These are phyloP conservation scores for Xylaria acuta DNA, from an alignment of 495 filamentous ascomycete genomes.

Conservation along the genomic window DNA sequence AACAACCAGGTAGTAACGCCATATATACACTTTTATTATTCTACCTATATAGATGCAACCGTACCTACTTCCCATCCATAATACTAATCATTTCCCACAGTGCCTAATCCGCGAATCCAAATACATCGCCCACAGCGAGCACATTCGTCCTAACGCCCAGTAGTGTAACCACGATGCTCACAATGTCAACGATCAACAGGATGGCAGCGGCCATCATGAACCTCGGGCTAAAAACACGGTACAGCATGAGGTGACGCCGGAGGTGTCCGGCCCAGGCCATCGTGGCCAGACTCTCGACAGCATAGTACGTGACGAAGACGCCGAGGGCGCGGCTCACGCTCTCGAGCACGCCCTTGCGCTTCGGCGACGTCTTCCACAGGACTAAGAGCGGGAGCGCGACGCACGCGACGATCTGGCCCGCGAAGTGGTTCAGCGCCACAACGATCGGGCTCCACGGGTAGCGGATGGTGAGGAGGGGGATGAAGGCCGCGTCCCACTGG, in stretches of 20 bases:
- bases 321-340: slow-evolving; percentile 71
- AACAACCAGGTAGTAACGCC: background rate
- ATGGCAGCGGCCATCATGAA: slow-evolving; percentile 84
- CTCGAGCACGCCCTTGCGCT: slow-evolving; percentile 66
- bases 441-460: slow-evolving; percentile 90
- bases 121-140: slow-evolving; percentile 81
- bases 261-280: slow-evolving; percentile 88
- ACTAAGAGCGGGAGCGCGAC: slow-evolving; percentile 79
- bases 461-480: slow-evolving; percentile 78
- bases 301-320: slow-evolving; percentile 80
- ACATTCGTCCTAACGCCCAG: slow-evolving; percentile 74
- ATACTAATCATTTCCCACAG: background rate
- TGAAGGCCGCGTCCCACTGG: slow-evolving; percentile 97
- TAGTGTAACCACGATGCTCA: slow-evolving; percentile 70
- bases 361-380: slow-evolving; percentile 81
- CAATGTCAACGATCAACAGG: slow-evolving; percentile 76
- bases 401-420: slow-evolving; percentile 82
- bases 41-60: background rate
- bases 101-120: slow-evolving; percentile 72
- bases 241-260: slow-evolving; percentile 92
- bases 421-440: slow-evolving; percentile 85
- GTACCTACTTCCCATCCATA: background rate
- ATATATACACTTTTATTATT: background rate
- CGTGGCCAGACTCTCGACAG: slow-evolving; percentile 79
- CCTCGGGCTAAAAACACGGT: slow-evolving; percentile 89